phyloP scores from a whole-genome alignment of 2,329 filamentous ascomycete genomes.

The Pseudogymnoascus sp. region DNA sequence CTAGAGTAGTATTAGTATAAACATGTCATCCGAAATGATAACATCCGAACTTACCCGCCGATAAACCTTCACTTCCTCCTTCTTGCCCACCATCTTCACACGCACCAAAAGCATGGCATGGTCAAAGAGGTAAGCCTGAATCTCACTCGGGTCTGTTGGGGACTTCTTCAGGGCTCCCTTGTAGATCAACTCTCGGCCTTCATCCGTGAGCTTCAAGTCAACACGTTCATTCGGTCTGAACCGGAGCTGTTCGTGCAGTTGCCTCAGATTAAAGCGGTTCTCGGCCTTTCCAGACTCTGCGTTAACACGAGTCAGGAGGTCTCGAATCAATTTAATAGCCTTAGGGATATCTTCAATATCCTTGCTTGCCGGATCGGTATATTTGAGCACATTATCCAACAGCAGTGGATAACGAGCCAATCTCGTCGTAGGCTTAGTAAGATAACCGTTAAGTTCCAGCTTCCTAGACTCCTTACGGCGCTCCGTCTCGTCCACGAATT shows the following conservation, averaged over 20 bases:
- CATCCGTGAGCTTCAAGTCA: conserved; percentile 88
- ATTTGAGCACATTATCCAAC: conserved; percentile 84
- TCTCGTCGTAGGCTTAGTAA: conserved; percentile 95
- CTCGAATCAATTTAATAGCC: conserved; percentile 77
- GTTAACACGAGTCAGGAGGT: conserved; percentile 82
- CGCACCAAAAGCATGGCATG: conserved; percentile 88
- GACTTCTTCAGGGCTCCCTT: conserved; percentile 92
- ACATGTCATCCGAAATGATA: background rate
- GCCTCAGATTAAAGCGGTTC: conserved; percentile 91
- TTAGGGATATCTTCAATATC: conserved; percentile 90
- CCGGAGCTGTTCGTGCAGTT: conserved; percentile 83
- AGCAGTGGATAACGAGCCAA: conserved; percentile 88
- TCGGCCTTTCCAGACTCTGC: conserved; percentile 93
- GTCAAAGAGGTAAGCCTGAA: conserved; percentile 92
- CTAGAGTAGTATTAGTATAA: conserved; percentile 30
- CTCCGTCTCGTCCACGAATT: conserved; percentile 95
- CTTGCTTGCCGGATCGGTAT: conserved; percentile 78
- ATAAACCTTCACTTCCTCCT: conserved; percentile 91
- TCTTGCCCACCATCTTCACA: conserved; percentile 85
- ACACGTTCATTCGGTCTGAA: conserved; percentile 87
- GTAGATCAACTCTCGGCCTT: conserved; percentile 85
- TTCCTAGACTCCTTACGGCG: conserved; percentile 93
- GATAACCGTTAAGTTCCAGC: conserved; percentile 90
- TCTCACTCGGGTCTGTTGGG: conserved; percentile 78
- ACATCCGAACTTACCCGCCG: conserved; percentile 46